phyloP scores from a whole-genome alignment of 73 alveolate species.

The Uronychia setigera region DNA sequence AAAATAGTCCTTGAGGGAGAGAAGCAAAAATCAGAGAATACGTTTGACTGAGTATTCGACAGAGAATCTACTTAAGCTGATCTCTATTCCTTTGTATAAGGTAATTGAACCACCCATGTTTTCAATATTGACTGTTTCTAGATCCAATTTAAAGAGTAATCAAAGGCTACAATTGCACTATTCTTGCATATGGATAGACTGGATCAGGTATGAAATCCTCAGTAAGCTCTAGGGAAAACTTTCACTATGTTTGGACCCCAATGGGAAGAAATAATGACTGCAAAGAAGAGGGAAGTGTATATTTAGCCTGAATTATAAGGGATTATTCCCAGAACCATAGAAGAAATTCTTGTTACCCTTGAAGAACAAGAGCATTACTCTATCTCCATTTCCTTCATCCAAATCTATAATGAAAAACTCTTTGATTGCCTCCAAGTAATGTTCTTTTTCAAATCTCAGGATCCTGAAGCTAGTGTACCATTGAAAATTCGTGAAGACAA shows the following conservation, averaged over 20 bases:
- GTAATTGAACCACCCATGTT: no score
- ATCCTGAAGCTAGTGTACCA: constrained; percentile 54
- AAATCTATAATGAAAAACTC: constrained; percentile 60
- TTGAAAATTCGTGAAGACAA: constrained; percentile 72
- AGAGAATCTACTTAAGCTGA: constrained; percentile 7
- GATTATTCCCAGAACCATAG: constrained; percentile 34
- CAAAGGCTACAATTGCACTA: constrained; percentile 62
- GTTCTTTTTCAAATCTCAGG: constrained; percentile 6
- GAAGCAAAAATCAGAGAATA: no score
- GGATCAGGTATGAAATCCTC: constrained; percentile 45
- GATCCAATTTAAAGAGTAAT: no score
- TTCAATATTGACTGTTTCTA: no score
- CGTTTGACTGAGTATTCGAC: constrained; percentile 26
- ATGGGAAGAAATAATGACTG: constrained; percentile 19
- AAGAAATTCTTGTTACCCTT: constrained; percentile 1
- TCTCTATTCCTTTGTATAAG: constrained; percentile 19
- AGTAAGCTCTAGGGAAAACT: constrained; percentile 14
- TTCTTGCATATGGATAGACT: constrained; percentile 61
- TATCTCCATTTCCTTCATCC: constrained; percentile 66
- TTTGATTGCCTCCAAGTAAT: constrained; percentile 43
- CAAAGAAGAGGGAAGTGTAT: neutral
- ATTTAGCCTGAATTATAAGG: constrained; percentile 22
- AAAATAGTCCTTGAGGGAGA: no score
- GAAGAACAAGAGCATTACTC: neutral
- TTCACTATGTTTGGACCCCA: constrained; percentile 56